phyloP scores from a whole-genome alignment of 192 early-diverging fungal genomes.

The Podochytrium sp. region DNA sequence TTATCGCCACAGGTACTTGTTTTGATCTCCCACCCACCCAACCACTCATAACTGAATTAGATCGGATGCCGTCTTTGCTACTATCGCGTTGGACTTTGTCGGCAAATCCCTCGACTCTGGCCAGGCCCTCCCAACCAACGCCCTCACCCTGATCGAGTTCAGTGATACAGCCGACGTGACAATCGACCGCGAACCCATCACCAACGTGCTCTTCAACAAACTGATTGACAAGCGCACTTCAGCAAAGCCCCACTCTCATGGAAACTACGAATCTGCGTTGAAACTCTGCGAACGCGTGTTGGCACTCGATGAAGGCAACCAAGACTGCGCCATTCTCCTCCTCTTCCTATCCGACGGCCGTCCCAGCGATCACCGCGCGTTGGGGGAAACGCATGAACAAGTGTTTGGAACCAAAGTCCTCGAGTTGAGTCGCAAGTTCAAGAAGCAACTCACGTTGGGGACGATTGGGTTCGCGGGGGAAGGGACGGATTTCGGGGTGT shows the following conservation, averaged over 20 bases:
- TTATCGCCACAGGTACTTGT: background rate
- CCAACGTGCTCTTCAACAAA: background rate
- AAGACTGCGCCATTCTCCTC: background rate
- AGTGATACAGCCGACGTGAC: background rate
- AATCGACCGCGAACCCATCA: conserved; percentile 4
- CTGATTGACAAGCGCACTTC: background rate
- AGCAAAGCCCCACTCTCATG: background rate
- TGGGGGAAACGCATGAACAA: background rate
- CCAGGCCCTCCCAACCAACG: background rate
- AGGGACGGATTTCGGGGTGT: background rate
- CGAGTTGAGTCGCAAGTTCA: background rate
- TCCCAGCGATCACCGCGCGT: background rate
- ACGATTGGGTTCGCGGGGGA: background rate
- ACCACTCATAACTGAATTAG: background rate
- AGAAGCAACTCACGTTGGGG: background rate
- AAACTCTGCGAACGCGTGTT: background rate
- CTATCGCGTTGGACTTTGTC: background rate
- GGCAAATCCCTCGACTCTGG: background rate
- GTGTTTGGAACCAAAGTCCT: background rate
- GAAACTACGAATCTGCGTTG: background rate
- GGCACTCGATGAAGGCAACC: background rate
- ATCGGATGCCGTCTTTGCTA: conserved; percentile 1
- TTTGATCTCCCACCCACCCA: too few relatives aligned
- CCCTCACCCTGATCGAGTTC: background rate
- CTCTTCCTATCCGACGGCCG: background rate